Base-by-base conservation (phyloP, 768 basidiomycete genomes). In the Mycena indigotica region DNA sequence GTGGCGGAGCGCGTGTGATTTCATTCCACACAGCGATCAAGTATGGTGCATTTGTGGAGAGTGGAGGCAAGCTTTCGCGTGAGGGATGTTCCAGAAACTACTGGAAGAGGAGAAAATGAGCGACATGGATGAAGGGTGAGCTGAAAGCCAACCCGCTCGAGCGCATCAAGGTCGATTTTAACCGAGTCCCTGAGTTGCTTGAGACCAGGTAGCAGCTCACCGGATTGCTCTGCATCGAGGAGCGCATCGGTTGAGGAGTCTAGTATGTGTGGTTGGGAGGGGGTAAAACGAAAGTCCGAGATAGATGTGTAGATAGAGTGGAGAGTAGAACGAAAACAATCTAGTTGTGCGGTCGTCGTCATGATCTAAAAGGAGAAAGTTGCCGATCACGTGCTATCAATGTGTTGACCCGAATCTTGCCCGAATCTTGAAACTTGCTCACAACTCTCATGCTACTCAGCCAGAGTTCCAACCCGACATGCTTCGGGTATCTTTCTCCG, bases 11-110 rank as follows among this genome's bases (percentile, higher is more conserved):
- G 59, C 79, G 77, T 10, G 86, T 58, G 1, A 93, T 77, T 67
- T 94, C 91, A 53, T 88, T 80, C 91, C 91, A 95, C 0, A 95
- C 89, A 0, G 90, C 86, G 13, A 87, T 76, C 28, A 91, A 77
- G 65, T 93, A 91, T 10, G 88, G 88, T 0, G 91, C 87, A 70
- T 94, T 95, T 8, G 87, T 91, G 0, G 87, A 87, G 21, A 83
- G 73, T 3, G 84, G 67, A 1, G 84, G 81, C 1, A 80, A 70
- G n/a, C 75, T 68, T 16, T 65, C 73, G 38, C 74, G 79, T 25
- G 73, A 58, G 5, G 82, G 77, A 61, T 80, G 72, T 54, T 78
- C 74, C 52, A 88, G 78, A 66, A 86, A 85, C 87, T 89, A 88
- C 85, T 87, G 66, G 60, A 73, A 41, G 53, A 59, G 32, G 28